These are phyloP conservation scores for Mercurialis annua DNA, from an alignment of 345 rosid genomes.

Conservation along the genomic window DNA sequence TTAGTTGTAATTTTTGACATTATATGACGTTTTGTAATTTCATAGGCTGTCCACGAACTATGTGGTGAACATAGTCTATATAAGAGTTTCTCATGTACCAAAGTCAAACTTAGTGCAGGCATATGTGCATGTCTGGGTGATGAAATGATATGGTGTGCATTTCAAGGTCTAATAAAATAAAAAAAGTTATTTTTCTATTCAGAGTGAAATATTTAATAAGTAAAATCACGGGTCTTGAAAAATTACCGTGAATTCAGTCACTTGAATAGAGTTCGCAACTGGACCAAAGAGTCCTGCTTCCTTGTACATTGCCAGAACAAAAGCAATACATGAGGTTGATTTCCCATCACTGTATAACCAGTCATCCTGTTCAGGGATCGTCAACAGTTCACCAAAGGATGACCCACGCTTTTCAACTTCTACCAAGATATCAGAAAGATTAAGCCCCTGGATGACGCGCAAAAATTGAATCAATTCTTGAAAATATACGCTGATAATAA, in stretches of 20 bases:
- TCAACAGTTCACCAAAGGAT: slow-evolving; percentile 75
- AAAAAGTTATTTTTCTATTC: slow-evolving; percentile 1
- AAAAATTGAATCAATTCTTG: slow-evolving; percentile 4
- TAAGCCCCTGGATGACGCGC: slow-evolving; percentile 56
- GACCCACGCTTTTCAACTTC: slow-evolving; percentile 85
- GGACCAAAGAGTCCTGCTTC: slow-evolving; percentile 89
- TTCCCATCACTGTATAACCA: slow-evolving; percentile 93
- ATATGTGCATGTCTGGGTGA: no score
- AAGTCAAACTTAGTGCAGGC: neutral
- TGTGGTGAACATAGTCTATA: no score
- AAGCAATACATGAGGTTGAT: slow-evolving; percentile 90
- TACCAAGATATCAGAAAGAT: slow-evolving; percentile 74
- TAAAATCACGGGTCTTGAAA: neutral
- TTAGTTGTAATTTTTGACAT: no score
- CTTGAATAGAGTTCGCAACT: slow-evolving; percentile 61
- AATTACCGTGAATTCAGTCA: slow-evolving; percentile 93
- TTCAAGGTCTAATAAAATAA: neutral
- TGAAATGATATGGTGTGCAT: neutral
- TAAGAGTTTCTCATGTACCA: no score
- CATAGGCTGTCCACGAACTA: no score
- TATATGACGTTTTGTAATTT: no score
- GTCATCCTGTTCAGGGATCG: slow-evolving; percentile 96
- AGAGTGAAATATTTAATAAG: neutral
- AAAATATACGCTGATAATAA: slow-evolving; percentile 13
- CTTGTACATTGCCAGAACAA: slow-evolving; percentile 90